Base-by-base conservation (phyloP, 2,329 filamentous ascomycete species). In the Phialophora tarda region DNA sequence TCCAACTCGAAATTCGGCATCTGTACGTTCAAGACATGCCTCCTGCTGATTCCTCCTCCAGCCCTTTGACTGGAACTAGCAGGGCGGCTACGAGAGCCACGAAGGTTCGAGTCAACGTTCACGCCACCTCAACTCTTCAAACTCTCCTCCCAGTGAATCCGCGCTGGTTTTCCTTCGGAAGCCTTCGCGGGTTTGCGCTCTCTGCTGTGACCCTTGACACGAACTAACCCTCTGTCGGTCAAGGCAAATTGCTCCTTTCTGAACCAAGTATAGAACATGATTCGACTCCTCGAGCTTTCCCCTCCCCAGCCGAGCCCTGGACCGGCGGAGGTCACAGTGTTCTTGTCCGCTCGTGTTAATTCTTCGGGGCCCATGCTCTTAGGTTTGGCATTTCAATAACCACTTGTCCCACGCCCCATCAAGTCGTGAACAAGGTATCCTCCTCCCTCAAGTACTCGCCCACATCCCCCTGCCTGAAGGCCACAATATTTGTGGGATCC, bases 391-490 rank as follows among this genome's bases (percentile, higher is more conserved):
- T 24, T 50, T 7, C 38, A 7, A n/a, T 44, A 3, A 61, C 14
- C 8, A 51, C 28, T n/a, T 14, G 8, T 14, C 53, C 30, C 34
- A n/a, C 17, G 6, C 60, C 8, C 3, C 62, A 14, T 71, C 72
- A 82, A 55, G 86, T 87, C 55, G 85, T 84, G 75, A 89, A 89
- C 57, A 89, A 79, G 1, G 85, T 85, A 74, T 89, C 86, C 79
- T 89, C 86, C 75, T 98, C 94, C 76, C 95, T 88, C 75, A 99
- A 83, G 76, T 97, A 99, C 81, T 98, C 94, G 73, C 95, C 95
- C 73, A 91, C 90, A 82, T 99, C 95, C 0, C 92, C 91, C 81
- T 99, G 95, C 71, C 94, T 85, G 80, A 97, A 98, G 63, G 90
- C 90, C 10, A 92, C 90, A 68, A 97, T 90, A 11, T 90, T 92